Evolutionary conservation across 2,329 filamentous ascomycete genomes (phyloP).

Genomic region (Colletotrichum costaricense): DNA sequence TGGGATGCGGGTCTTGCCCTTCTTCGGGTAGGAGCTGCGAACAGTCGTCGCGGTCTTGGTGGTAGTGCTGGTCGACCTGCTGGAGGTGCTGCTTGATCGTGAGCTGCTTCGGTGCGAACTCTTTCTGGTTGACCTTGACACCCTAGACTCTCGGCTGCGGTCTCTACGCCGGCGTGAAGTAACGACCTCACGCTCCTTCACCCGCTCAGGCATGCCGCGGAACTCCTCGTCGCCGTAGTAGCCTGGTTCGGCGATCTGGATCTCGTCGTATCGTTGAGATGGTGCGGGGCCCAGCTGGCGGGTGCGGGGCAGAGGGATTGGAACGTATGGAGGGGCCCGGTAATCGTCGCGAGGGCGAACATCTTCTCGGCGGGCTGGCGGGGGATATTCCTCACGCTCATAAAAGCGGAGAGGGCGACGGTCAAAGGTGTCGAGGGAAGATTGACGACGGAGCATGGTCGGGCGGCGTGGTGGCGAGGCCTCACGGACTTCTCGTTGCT

Average conservation of each 20-base stretch:
- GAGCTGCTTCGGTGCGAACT: conserved; percentile 52
- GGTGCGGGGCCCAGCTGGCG: conserved; percentile 67
- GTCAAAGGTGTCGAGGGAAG: conserved; percentile 91
- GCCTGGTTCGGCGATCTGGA: conserved; percentile 74
- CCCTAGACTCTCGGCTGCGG: conserved; percentile 54
- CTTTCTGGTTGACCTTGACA: conserved; percentile 53
- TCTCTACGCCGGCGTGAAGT: conserved; percentile 59
- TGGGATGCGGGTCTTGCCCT: conserved; percentile 91
- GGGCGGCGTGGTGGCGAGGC: conserved; percentile 71
- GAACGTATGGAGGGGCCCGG: conserved; percentile 62
- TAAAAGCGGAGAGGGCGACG: conserved; percentile 70
- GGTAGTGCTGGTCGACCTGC: conserved; percentile 53
- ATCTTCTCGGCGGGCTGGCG: conserved; percentile 63
- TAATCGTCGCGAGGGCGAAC: conserved; percentile 63
- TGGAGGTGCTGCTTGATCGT: conserved; percentile 56
- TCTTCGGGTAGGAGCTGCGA: conserved; percentile 78
- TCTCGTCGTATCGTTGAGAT: conserved; percentile 71
- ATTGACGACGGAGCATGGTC: conserved; percentile 80
- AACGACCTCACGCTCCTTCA: conserved; percentile 72
- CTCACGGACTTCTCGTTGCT: conserved; percentile 61
- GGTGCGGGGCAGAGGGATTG: conserved; percentile 77
- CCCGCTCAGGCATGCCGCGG: conserved; percentile 68
- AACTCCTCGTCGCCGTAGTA: conserved; percentile 79
- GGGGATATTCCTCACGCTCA: conserved; percentile 72
- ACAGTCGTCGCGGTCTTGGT: conserved; percentile 62